Conservation (phyloP, 2,329 filamentous ascomycete species). For the Botrytis aclada region DNA sequence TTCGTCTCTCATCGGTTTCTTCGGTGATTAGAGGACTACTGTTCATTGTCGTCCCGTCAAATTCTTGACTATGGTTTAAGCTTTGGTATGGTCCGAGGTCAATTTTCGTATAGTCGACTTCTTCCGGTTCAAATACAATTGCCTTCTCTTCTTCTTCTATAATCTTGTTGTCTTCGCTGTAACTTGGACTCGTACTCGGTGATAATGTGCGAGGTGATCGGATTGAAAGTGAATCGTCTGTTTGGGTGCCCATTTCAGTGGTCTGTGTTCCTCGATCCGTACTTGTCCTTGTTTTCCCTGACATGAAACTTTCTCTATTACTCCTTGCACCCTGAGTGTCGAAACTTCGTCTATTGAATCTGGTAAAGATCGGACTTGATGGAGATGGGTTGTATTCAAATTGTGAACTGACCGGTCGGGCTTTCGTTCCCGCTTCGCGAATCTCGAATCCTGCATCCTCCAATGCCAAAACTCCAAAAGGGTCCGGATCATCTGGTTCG, state of each 20-base stretch:
- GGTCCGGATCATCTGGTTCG: constrained; percentile 78
- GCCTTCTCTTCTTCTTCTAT: constrained; percentile 37
- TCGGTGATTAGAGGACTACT: constrained; percentile 33
- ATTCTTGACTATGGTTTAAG: constrained; percentile 34
- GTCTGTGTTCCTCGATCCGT: constrained; percentile 67
- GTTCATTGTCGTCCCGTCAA: constrained; percentile 36
- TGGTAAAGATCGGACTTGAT: constrained; percentile 65
- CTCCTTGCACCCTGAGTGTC: constrained; percentile 62
- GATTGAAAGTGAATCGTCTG: constrained; percentile 44
- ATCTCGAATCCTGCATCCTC: constrained; percentile 88
- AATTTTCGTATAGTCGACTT: constrained; percentile 59
- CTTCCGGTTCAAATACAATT: constrained; percentile 46
- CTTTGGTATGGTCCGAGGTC: constrained; percentile 46
- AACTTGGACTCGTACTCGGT: constrained; percentile 51
- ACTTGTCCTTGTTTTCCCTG: constrained; percentile 49
- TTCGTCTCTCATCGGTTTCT: constrained; percentile 35
- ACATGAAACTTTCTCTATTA: constrained; percentile 73
- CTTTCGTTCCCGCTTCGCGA: constrained; percentile 77
- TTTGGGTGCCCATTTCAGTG: constrained; percentile 64
- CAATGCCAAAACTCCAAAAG: constrained; percentile 86
- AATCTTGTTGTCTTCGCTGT: constrained; percentile 41
- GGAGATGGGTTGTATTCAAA: constrained; percentile 80
- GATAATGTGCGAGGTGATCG: constrained; percentile 42
- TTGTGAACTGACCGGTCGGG: constrained; percentile 70
- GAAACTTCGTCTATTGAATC: constrained; percentile 60